Percentiles rank a stretch among this genome's conserved stretches.
phyloP scores from a whole-genome alignment of 2,329 filamentous ascomycete species.

The Eutypella sp. region DNA sequence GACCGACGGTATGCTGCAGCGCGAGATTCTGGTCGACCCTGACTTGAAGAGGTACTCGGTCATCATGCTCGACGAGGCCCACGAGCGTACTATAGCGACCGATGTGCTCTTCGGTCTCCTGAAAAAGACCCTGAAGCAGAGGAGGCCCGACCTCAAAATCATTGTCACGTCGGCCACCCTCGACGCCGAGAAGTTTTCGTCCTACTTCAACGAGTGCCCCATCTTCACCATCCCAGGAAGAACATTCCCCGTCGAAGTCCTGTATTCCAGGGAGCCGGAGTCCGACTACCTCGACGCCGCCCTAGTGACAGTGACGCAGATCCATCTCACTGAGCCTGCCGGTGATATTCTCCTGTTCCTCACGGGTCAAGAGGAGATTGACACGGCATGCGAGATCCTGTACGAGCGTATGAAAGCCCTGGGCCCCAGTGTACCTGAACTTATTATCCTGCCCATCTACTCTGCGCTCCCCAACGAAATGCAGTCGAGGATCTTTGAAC shows the following conservation, averaged over 20 bases:
- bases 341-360: conserved; percentile 97
- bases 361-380: conserved; percentile 96
- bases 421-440: conserved; percentile 82
- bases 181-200: conserved; percentile 94
- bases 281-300: conserved; percentile 93
- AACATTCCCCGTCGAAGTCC: conserved; percentile 91
- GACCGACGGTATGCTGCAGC: conserved; percentile 97
- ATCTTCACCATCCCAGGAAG: conserved; percentile 96
- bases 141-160: conserved; percentile 81
- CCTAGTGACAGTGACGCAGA: conserved; percentile 96
- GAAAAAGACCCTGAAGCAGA: conserved; percentile 79
- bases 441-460: conserved; percentile 94
- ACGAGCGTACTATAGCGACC: conserved; percentile 93
- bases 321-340: conserved; percentile 84
- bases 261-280: conserved; percentile 93
- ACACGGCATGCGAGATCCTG: conserved; percentile 87
- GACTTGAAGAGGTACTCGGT: conserved; percentile 86
- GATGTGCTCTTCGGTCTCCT: conserved; percentile 91
- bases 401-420: conserved; percentile 95
- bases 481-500: conserved; percentile 91
- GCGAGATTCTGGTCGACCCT: conserved; percentile 90
- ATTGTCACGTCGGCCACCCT: conserved; percentile 96
- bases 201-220: conserved; percentile 92
- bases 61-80: conserved; percentile 97
- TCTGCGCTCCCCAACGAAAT: conserved; percentile 89